phyloP scores from a whole-genome alignment of 208 protist genomes.

The Leptomonas pyrrhocoris region DNA sequence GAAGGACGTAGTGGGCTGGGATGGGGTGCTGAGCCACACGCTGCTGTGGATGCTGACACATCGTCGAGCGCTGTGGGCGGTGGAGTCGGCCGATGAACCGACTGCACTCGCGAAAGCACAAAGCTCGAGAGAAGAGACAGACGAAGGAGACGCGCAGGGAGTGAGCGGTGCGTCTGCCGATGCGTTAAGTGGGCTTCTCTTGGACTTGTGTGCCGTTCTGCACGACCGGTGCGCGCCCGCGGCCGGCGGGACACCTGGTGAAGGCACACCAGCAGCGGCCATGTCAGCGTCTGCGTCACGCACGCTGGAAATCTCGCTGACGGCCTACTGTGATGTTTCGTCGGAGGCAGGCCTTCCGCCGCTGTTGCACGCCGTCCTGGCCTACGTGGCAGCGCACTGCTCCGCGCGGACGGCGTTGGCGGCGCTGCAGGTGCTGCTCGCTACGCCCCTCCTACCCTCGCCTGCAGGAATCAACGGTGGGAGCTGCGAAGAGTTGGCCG shows the following conservation, averaged over 20 bases:
- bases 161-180: slow-evolving; percentile 4
- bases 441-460: slow-evolving; percentile 15
- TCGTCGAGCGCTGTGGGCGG: slow-evolving; percentile 27
- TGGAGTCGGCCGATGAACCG: neutral
- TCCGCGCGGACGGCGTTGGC: slow-evolving; percentile 35
- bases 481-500: neutral
- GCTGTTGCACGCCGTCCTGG: slow-evolving; percentile 30
- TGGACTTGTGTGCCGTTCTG: slow-evolving; percentile 37
- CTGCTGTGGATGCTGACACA: slow-evolving; percentile 54
- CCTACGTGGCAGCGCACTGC: slow-evolving; percentile 38
- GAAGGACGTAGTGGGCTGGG: slow-evolving; percentile 51
- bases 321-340: slow-evolving; percentile 25
- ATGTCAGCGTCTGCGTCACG: slow-evolving; percentile 28
- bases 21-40: slow-evolving; percentile 44
- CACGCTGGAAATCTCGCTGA: slow-evolving; percentile 35
- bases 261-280: neutral
- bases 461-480: neutral
- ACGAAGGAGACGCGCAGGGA: neutral
- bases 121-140: neutral
- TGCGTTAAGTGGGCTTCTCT: slow-evolving; percentile 32
- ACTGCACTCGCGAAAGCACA: neutral
- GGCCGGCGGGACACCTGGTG: neutral
- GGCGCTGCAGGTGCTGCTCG: slow-evolving; percentile 35
- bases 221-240: neutral
- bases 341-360: slow-evolving; percentile 42